Evolutionary conservation across 2,329 filamentous ascomycete genomes (phyloP).

Genomic region (Xylariales sp.): DNA sequence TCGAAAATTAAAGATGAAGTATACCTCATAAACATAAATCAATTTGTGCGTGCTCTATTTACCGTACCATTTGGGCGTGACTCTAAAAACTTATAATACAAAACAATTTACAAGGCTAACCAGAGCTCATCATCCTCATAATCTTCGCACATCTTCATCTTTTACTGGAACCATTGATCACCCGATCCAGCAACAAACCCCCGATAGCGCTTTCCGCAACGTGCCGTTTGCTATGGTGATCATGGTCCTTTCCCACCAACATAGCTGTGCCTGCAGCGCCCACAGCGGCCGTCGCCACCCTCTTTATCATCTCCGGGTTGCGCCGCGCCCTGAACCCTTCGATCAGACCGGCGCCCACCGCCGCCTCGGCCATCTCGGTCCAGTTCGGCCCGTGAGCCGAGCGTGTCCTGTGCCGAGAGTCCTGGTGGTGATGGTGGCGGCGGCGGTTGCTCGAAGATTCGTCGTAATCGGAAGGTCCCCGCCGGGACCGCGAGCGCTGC

Average conservation of each 20-base stretch:
- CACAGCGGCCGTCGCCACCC: constrained; percentile 21
- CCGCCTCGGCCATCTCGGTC: constrained; percentile 18
- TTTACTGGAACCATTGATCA: no score
- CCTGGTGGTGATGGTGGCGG: not conserved
- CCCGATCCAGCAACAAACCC: constrained; percentile 18
- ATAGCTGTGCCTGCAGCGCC: constrained; percentile 19
- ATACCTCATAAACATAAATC: no score
- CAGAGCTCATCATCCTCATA: no score
- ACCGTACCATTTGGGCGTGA: no score
- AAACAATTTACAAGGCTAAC: no score
- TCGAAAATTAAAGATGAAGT: no score
- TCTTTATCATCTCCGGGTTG: constrained; percentile 10
- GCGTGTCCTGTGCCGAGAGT: not conserved
- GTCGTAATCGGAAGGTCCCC: not conserved
- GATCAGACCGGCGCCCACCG: constrained; percentile 15
- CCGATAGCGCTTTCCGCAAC: constrained; percentile 17
- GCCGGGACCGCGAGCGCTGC: not conserved
- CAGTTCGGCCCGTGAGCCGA: constrained; percentile 9
- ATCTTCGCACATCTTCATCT: no score
- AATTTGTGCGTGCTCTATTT: no score
- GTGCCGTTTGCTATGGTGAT: constrained; percentile 14
- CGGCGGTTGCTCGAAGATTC: no score
- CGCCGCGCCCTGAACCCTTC: constrained; percentile 19
- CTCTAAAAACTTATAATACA: no score
- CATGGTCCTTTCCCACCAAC: constrained; percentile 11